phyloP scores from a whole-genome alignment of 1,139 yeast species.

The Eremothecium coryli region DNA sequence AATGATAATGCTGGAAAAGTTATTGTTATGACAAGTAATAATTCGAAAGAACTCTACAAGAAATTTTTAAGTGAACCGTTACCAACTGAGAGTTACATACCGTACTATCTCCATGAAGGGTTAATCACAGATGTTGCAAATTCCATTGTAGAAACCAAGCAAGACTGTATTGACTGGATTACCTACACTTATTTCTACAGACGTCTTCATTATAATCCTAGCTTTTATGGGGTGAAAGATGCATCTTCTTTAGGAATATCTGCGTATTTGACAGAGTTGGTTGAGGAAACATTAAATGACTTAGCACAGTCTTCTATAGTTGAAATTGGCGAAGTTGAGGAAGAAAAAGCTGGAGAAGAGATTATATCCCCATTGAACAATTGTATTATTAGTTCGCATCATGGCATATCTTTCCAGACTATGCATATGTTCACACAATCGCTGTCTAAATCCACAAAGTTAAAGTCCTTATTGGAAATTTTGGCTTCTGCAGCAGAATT shows the following conservation, averaged over 20 bases:
- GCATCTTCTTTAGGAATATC: slow-evolving; percentile 61
- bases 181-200: slow-evolving; percentile 79
- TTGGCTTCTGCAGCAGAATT: slow-evolving; percentile 58
- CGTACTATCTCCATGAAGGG: slow-evolving; percentile 50
- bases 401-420: slow-evolving; percentile 54
- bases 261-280: slow-evolving; percentile 70
- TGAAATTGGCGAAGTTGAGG: slow-evolving; percentile 41
- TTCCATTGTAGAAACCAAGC: slow-evolving; percentile 56
- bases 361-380: slow-evolving; percentile 54
- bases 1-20: slow-evolving; percentile 33
- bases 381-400: slow-evolving; percentile 67
- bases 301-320: slow-evolving; percentile 53
- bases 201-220: slow-evolving; percentile 72
- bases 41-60: slow-evolving; percentile 55
- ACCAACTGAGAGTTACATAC: slow-evolving; percentile 76
- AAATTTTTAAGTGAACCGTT: slow-evolving; percentile 65
- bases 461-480: slow-evolving; percentile 57
- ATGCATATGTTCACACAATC: slow-evolving; percentile 49
- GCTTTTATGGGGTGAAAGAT: slow-evolving; percentile 71
- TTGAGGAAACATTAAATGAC: slow-evolving; percentile 65
- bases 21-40: slow-evolving; percentile 46
- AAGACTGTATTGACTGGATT: slow-evolving; percentile 86
- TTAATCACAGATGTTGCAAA: slow-evolving; percentile 65
- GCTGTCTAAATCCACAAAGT: slow-evolving; percentile 45
- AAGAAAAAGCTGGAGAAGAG: slow-evolving; percentile 31